Evolutionary conservation across 768 basidiomycete species (phyloP).

Genomic region (Xerocomus spinulosus): DNA sequence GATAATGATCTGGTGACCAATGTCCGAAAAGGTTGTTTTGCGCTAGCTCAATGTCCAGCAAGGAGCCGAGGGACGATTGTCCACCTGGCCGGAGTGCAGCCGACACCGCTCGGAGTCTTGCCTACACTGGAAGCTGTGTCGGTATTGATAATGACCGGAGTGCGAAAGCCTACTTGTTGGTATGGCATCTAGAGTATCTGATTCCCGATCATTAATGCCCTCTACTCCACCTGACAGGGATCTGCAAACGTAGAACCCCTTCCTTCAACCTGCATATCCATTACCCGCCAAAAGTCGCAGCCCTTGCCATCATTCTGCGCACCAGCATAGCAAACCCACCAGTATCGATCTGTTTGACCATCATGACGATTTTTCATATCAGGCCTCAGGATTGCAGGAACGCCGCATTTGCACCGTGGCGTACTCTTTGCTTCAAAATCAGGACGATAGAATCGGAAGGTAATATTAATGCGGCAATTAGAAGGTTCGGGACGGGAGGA

Average conservation of each 20-base stretch:
- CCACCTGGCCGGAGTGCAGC: not conserved
- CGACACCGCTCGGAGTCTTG: too few relatives aligned
- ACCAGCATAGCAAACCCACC: slow-evolving; percentile 74
- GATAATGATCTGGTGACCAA: slow-evolving; percentile 1
- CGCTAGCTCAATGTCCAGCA: not conserved
- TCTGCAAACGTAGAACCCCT: slow-evolving; percentile 46
- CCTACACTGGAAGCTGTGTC: not conserved
- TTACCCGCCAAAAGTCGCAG: slow-evolving; percentile 67
- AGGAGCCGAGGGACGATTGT: not conserved
- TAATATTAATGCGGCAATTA: slow-evolving; percentile 78
- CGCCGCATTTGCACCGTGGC: slow-evolving; percentile 68
- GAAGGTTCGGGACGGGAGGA: slow-evolving; percentile 38
- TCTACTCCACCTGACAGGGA: slow-evolving; percentile 2
- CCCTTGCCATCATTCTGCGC: slow-evolving; percentile 83
- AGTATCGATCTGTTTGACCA: slow-evolving; percentile 55
- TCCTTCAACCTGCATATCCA: slow-evolving; percentile 67
- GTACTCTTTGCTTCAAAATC: slow-evolving; percentile 66
- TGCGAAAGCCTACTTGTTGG: slow-evolving; percentile 2
- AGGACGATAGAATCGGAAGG: slow-evolving; percentile 82
- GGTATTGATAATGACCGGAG: not conserved
- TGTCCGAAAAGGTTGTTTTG: not conserved
- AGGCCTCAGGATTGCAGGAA: slow-evolving; percentile 65
- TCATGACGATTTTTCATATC: slow-evolving; percentile 74
- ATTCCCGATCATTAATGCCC: not conserved
- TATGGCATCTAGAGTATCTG: not conserved